Conservation (phyloP, 768 basidiomycete species). For the Coprinopsis marcescibilis region DNA sequence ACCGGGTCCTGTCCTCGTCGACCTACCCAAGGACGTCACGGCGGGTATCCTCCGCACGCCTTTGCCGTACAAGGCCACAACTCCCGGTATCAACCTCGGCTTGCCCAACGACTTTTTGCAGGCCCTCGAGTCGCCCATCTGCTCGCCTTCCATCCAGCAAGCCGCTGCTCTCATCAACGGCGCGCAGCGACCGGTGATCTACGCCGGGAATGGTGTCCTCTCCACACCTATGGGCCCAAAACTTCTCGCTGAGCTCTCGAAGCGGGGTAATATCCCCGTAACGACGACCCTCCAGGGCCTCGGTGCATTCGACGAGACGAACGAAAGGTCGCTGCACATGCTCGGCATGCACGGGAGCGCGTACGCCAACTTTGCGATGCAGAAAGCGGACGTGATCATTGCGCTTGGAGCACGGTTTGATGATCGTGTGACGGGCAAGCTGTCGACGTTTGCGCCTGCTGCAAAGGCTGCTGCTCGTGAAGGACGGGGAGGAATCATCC, state of each 20-base stretch:
- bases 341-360: constrained; percentile 98
- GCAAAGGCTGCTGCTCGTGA: constrained; percentile 79
- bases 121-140: constrained; percentile 49
- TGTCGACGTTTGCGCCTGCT: constrained; percentile 86
- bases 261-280: constrained; percentile 91
- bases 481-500: constrained; percentile 94
- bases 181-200: constrained; percentile 86
- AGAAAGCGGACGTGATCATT: constrained; percentile 95
- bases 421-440: constrained; percentile 93
- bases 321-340: constrained; percentile 89
- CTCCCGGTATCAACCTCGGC: constrained; percentile 69
- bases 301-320: constrained; percentile 89
- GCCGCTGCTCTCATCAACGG: constrained; percentile 91
- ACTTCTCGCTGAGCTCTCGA: constrained; percentile 71
- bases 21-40: constrained; percentile 98
- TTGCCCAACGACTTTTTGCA: constrained; percentile 73
- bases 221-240: constrained; percentile 76
- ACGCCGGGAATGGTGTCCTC: constrained; percentile 89
- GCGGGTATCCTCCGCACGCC: constrained; percentile 85
- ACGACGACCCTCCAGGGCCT: constrained; percentile 96
- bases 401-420: constrained; percentile 96
- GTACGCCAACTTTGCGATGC: constrained; percentile 97
- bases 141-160: constrained; percentile 63
- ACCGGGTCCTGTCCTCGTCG: constrained; percentile 96
- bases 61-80: constrained; percentile 80